Percentiles rank a stretch among this genome's conserved stretches.
Evolutionary conservation across 2,329 filamentous ascomycete species (phyloP).

Genomic region (Alternaria angustiovoidea): DNA sequence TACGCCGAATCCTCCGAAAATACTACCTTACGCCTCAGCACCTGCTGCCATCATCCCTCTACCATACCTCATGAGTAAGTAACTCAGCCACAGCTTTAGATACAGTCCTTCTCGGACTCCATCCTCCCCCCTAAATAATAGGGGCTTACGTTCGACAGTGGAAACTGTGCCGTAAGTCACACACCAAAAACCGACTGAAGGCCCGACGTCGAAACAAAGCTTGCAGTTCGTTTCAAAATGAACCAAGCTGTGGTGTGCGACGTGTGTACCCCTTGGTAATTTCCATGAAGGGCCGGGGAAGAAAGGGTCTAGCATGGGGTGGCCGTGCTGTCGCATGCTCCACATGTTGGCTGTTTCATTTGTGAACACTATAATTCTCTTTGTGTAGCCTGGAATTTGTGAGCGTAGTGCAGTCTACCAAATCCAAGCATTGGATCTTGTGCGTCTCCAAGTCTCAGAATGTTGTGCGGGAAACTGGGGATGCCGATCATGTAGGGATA

Average conservation of each 20-base stretch:
- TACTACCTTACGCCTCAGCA: background rate
- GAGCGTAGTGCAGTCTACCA: background rate
- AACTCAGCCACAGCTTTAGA: conserved; percentile 1
- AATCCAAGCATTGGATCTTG: background rate
- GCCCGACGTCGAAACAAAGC: background rate
- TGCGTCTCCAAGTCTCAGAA: background rate
- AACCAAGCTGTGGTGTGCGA: conserved; percentile 1
- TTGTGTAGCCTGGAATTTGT: background rate
- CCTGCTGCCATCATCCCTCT: background rate
- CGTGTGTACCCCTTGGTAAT: conserved; percentile 1
- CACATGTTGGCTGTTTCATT: conserved; percentile 3
- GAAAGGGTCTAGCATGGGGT: background rate
- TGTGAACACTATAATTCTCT: background rate
- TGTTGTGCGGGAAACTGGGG: background rate
- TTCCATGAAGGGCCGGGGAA: background rate
- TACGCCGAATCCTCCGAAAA: background rate
- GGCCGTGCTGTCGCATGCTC: background rate
- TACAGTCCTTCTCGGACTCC: background rate
- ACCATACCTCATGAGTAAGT: background rate
- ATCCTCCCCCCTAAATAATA: background rate
- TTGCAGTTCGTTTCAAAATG: background rate
- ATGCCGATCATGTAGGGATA: background rate
- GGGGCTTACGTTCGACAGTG: background rate
- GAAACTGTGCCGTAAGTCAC: background rate
- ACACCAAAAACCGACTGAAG: background rate